A percentile compares a stretch with the other conserved stretches of the same genome.
phyloP scores from a whole-genome alignment of 208 protist genomes.

The Acanthamoeba healyi region DNA sequence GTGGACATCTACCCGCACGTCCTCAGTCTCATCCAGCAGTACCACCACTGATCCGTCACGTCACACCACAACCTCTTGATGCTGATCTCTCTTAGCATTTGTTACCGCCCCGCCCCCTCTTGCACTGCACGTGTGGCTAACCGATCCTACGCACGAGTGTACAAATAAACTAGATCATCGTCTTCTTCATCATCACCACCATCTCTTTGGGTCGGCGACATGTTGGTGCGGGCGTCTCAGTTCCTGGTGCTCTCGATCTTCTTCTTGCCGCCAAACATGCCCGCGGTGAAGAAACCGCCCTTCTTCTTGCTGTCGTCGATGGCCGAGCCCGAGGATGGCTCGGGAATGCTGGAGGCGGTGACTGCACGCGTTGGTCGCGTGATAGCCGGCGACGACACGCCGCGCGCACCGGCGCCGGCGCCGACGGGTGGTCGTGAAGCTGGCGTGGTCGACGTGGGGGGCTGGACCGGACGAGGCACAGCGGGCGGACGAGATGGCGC shows the following conservation, averaged over 20 bases:
- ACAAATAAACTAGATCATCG: no score
- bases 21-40: constrained; percentile 41
- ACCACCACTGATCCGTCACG: not conserved
- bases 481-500: not conserved
- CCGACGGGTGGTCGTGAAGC: not conserved
- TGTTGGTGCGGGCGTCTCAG: not conserved
- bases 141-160: no score
- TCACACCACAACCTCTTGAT: no score
- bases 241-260: not conserved
- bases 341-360: not conserved
- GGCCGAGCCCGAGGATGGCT: not conserved
- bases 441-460: not conserved
- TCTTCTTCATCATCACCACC: no score
- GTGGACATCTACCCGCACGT: constrained; percentile 10
- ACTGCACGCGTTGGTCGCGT: not conserved
- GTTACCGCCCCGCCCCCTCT: no score
- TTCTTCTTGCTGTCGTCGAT: not conserved
- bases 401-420: not conserved
- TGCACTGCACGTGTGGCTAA: no score
- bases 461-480: not conserved
- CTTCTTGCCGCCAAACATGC: not conserved
- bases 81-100: no score
- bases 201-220: no score
- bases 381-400: not conserved
- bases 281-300: not conserved